Evolutionary conservation across 73 alveolate species (phyloP).

Genomic region (Breviolum minutum): DNA sequence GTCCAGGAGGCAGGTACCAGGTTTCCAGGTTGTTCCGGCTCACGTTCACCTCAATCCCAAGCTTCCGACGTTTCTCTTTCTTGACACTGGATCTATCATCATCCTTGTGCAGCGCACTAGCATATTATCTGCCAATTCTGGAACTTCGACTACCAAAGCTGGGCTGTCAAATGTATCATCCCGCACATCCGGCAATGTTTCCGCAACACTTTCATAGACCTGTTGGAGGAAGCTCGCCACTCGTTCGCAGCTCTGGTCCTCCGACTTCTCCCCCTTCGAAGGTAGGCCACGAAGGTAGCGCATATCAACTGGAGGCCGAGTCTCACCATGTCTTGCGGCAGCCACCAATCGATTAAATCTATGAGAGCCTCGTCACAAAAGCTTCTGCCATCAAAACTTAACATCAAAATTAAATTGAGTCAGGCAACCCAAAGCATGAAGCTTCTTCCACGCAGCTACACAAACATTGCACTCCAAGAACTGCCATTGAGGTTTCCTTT

Average conservation of each 20-base stretch:
- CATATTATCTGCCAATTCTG: not conserved
- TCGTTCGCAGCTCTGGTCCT: not conserved
- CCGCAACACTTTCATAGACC: not conserved
- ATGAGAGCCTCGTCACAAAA: not conserved
- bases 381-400: too few species aligned
- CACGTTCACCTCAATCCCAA: too few species aligned
- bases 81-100: too few species aligned
- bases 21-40: too few species aligned
- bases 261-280: not conserved
- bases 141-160: not conserved
- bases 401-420: too few species aligned
- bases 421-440: not conserved
- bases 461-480: not conserved
- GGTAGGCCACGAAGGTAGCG: not conserved
- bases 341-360: not conserved
- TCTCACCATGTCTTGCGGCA: not conserved
- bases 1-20: not conserved
- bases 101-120: too few species aligned
- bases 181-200: slow-evolving; percentile 25
- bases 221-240: not conserved
- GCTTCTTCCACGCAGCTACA: not conserved
- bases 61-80: too few species aligned
- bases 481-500: not conserved
- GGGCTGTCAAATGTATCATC: not conserved
- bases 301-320: slow-evolving; percentile 10